Evolutionary conservation across 305 asterid species (phyloP), one percentile per base, ranked within the genome.

Genomic region (Solanum hybrid): DNA sequence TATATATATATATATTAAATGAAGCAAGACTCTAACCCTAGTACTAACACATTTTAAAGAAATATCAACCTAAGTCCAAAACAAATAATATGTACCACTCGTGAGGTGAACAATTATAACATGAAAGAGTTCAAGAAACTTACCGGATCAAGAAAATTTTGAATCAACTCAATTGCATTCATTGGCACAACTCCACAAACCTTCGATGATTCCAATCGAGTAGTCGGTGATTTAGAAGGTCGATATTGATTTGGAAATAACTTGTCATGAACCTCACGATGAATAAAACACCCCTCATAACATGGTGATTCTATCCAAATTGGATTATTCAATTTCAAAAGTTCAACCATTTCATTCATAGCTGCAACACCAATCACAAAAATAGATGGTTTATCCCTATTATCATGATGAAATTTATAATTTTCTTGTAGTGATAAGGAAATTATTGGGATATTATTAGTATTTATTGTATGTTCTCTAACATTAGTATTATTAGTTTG

Each of bases 121-220:
- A 87, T 81, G n/a, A 67, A 89, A 80, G 61, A 28, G 37, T 69
- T 18, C 75, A 90, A 18, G 42, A 67, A 39, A 88, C 83, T 31
- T 20, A 96, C 98, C 91, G 90, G 92, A 92, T 96, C 96, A 36
- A 91, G 90, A 61, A 90, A 92, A 92, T 93, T 97, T 77, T 95
- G 92, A 26, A 93, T 80, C 85, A 96, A 89, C 61, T 96, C 91
- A 35, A 29, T 84, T 33, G 94, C 92, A 85, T 92, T 78, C 94
- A 95, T 92, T 85, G 93, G 89, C 81, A 97, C 97, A 92, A 92
- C 91, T 6, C 93, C 94, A 16, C 95, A 93, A 78, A 94, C 94
- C 88, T 91, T 96, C 0, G 98, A 95, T 11, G 98, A 97, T 92
- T 97, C 98, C 24, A 89, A 90, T 76, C 96, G 91, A 85, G 96